Conservation (phyloP, 2,329 filamentous ascomycete genomes). For the Ophidiomyces ophidiicola region DNA sequence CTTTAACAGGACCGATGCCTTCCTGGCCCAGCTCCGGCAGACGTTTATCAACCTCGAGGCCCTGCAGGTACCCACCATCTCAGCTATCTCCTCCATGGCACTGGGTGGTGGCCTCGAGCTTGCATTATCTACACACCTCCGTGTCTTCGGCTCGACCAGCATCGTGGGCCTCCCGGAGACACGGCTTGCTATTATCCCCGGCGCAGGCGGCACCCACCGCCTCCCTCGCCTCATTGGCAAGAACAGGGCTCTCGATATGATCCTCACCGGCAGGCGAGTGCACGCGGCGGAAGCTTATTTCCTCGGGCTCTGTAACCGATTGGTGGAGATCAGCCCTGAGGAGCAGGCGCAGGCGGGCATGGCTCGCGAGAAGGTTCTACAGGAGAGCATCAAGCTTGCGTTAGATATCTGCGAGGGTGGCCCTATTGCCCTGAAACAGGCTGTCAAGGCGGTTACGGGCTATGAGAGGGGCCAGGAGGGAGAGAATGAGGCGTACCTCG, state of each 20-base stretch:
- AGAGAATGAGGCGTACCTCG: conserved; percentile 80
- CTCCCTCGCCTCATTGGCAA: conserved; percentile 71
- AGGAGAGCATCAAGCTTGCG: conserved; percentile 66
- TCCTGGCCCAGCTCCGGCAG: conserved; percentile 61
- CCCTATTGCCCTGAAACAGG: conserved; percentile 69
- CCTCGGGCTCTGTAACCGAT: conserved; percentile 74
- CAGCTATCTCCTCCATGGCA: conserved; percentile 71
- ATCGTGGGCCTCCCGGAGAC: conserved; percentile 80
- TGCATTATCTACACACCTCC: conserved; percentile 76
- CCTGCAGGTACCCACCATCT: conserved; percentile 81
- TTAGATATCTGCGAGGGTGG: conserved; percentile 80
- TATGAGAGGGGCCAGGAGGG: conserved; percentile 54
- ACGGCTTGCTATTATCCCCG: conserved; percentile 82
- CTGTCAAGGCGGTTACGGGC: conserved; percentile 62
- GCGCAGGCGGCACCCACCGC: conserved; percentile 83
- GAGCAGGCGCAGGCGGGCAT: conserved; percentile 41
- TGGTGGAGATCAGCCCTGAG: conserved; percentile 62
- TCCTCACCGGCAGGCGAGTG: conserved; percentile 81
- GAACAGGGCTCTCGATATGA: conserved; percentile 71
- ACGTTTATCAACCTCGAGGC: conserved; percentile 62
- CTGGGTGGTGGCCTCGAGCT: conserved; percentile 91
- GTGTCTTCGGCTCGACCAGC: conserved; percentile 70
- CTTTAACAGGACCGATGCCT: conserved; percentile 55
- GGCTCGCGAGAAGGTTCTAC: conserved; percentile 56
- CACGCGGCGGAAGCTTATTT: conserved; percentile 78